Evolutionary conservation across 371 early-diverging fungal genomes (phyloP).

Genomic region (Rhizopus microsporus): DNA sequence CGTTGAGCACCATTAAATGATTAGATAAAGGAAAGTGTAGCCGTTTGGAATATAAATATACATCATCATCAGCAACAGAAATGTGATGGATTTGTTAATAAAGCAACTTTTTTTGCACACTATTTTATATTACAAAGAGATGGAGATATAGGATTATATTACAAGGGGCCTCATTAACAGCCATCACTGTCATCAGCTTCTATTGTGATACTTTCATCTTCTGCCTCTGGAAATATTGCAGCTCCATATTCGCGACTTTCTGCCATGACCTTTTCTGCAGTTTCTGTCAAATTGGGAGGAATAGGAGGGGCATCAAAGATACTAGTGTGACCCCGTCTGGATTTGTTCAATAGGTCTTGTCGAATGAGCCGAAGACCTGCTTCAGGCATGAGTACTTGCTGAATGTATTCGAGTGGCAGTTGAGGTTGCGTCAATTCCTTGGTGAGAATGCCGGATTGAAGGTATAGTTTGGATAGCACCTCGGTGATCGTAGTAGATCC

Average conservation of each 20-base stretch:
- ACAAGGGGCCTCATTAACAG: neutral
- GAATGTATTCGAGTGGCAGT: conserved; percentile 53
- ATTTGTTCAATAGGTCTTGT: conserved; percentile 28
- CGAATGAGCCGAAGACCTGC: conserved; percentile 49
- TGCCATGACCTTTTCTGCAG: conserved; percentile 25
- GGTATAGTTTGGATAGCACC: conserved; percentile 30
- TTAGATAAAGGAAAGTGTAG: neutral
- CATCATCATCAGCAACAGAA: neutral
- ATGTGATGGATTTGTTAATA: neutral
- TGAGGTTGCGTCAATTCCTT: conserved; percentile 40
- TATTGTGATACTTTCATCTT: conserved; percentile 3
- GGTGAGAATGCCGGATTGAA: conserved; percentile 33
- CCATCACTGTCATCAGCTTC: conserved; percentile 1
- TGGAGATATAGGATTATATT: neutral
- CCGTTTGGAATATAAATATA: neutral
- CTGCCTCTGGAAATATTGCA: conserved; percentile 17
- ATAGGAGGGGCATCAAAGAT: neutral
- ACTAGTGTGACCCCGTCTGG: neutral
- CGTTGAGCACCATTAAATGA: conserved; percentile 63
- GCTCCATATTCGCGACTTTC: conserved; percentile 29
- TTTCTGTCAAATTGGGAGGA: neutral
- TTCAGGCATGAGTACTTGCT: conserved; percentile 62
- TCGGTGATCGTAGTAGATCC: conserved; percentile 42
- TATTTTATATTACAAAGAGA: neutral
- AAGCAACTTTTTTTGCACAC: too few relatives aligned